A percentile compares a stretch with the other conserved stretches of the same genome.
Conservation (phyloP, 441 rosid genomes). For the Kokia cookei region DNA sequence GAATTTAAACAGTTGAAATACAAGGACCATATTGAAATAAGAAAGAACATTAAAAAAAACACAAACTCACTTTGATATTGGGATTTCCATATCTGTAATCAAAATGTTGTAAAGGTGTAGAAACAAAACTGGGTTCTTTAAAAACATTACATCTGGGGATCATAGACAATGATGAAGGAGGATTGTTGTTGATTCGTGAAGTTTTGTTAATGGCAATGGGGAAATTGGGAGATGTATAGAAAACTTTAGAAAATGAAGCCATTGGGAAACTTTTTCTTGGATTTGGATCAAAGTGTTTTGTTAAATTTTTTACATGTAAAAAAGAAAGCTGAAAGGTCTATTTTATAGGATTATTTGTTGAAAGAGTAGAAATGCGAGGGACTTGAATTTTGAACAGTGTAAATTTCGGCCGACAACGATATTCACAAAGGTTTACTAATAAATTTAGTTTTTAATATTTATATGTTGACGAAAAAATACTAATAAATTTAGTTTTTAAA, state of each 20-base stretch:
- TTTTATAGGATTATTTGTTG: too few species aligned
- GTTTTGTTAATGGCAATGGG: neutral
- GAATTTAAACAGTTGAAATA: neutral
- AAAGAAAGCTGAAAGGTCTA: too few species aligned
- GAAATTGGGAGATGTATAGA: neutral
- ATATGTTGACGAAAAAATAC: too few species aligned
- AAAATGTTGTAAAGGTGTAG: neutral
- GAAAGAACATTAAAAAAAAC: neutral
- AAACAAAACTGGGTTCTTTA: neutral
- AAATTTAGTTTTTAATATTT: too few species aligned
- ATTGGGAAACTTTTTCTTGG: neutral
- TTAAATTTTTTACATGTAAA: too few species aligned
- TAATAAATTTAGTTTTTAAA: too few species aligned
- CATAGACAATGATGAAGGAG: neutral
- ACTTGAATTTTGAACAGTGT: too few species aligned
- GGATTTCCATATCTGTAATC: neutral
- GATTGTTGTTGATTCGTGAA: neutral
- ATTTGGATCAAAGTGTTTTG: too few species aligned
- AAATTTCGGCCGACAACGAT: too few species aligned
- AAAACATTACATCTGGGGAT: neutral
- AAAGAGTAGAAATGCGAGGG: too few species aligned
- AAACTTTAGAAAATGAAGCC: slow-evolving; percentile 1
- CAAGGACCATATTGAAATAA: neutral
- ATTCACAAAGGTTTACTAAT: too few species aligned
- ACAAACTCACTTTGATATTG: slow-evolving; percentile 1